Conservation (phyloP, 257 asterid genomes). For the Linaria vulgaris region DNA sequence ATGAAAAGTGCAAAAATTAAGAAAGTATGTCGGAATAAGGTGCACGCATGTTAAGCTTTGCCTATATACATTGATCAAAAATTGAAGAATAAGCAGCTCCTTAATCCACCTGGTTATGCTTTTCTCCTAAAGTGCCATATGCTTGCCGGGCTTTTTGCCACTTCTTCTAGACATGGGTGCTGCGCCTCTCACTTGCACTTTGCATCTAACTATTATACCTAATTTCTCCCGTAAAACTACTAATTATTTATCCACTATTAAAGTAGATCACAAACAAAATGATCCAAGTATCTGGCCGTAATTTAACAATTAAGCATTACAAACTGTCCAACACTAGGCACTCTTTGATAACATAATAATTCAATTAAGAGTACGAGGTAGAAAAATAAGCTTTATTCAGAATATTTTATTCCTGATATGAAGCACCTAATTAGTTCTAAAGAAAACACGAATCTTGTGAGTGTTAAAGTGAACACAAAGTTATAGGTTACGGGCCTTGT, state of each 20-base stretch:
- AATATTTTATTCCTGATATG: no score
- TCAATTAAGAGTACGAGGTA: no score
- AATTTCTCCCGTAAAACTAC: not conserved
- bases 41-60: slow-evolving; percentile 27
- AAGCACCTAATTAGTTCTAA: no score
- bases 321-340: no score
- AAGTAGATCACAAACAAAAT: not conserved
- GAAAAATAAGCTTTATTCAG: no score
- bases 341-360: no score
- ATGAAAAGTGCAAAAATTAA: no score
- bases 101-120: not conserved
- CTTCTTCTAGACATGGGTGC: slow-evolving; percentile 8
- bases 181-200: slow-evolving; percentile 3
- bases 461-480: no score
- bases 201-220: slow-evolving; percentile 12
- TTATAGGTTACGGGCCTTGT: no score
- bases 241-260: not conserved
- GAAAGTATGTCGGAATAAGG: slow-evolving; percentile 2
- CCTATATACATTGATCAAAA: slow-evolving; percentile 3
- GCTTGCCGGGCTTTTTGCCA: slow-evolving; percentile 30
- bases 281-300: not conserved
- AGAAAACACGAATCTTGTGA: no score
- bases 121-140: slow-evolving; percentile 16
- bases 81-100: slow-evolving; percentile 7
- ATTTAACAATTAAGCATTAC: not conserved